phyloP scores from a whole-genome alignment of 2,329 filamentous ascomycete species.

The Monascus ruber region DNA sequence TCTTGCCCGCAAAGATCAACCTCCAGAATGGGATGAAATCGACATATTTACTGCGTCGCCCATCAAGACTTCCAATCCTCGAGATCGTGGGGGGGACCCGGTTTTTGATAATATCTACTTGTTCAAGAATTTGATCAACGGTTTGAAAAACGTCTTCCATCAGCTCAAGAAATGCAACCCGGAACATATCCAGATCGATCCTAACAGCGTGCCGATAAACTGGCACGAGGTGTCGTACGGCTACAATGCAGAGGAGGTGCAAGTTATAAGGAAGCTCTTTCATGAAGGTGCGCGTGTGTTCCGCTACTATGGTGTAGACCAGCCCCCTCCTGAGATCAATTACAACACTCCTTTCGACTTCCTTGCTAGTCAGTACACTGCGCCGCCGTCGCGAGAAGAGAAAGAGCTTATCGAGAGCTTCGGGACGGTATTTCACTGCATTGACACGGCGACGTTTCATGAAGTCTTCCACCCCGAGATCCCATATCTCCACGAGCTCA shows the following conservation, averaged over 20 bases:
- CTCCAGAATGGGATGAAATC: slow-evolving; percentile 93
- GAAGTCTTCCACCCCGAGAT: slow-evolving; percentile 98
- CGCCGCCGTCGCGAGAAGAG: slow-evolving; percentile 87
- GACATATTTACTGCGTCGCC: slow-evolving; percentile 95
- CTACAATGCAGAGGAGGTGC: slow-evolving; percentile 93
- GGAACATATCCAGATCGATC: slow-evolving; percentile 55
- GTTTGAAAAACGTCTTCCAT: slow-evolving; percentile 92
- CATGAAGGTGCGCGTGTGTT: slow-evolving; percentile 94
- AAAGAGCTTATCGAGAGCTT: slow-evolving; percentile 97
- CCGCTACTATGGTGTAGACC: slow-evolving; percentile 89
- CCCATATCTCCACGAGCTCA: slow-evolving; percentile 90
- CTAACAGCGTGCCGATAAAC: slow-evolving; percentile 67
- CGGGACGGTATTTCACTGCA: slow-evolving; percentile 94
- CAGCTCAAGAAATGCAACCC: slow-evolving; percentile 86
- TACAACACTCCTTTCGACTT: slow-evolving; percentile 79
- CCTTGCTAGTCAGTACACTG: slow-evolving; percentile 89
- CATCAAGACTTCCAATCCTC: slow-evolving; percentile 86
- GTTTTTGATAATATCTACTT: slow-evolving; percentile 96
- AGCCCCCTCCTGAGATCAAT: slow-evolving; percentile 58
- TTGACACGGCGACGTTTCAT: slow-evolving; percentile 95
- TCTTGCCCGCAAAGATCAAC: slow-evolving; percentile 66
- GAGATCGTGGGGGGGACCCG: slow-evolving; percentile 79
- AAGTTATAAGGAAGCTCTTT: slow-evolving; percentile 94
- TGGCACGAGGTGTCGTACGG: slow-evolving; percentile 95
- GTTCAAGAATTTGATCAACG: slow-evolving; percentile 92